Evolutionary conservation across 257 asterid species (phyloP), one percentile per base, ranked within the genome.

Genomic region (Fraxinus excelsior): DNA sequence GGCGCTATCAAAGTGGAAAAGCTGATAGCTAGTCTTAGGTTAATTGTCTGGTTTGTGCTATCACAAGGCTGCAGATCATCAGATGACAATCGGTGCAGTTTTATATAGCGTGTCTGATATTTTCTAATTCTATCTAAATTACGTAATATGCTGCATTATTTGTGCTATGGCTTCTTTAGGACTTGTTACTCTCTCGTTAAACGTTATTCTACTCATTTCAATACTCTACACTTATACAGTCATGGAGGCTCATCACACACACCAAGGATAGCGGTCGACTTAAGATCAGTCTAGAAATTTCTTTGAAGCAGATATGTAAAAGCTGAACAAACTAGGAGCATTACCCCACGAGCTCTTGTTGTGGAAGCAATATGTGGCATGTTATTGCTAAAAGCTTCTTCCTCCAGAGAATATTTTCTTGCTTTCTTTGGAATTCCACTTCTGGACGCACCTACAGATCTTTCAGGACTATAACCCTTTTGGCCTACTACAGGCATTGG

Each of bases 321-420:
- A 64, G 72, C 71, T 46, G 65, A 51, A 62, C 3, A 38, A 67
- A 49, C 9, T 21, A 76, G 42, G 44, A 65, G 34, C 71, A 9
- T 58, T 90, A 94, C 99, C 90, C 90, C 86, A n/a, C 98, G 96
- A 80, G 80, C 73, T 80, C 91, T 84, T 70, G 84, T 53, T 29
- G 78, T 37, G 21, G 88, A 78, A 78, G 87, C 70, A 75, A 81
- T 73, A 73, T 74, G 83, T 65, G 89, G 46, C 38, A 71, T n/a
- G 72, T 81, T 81, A 32, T 72, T 72, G 80, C 51, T 73, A 83
- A 93, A 87, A 76, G 72, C 78, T n/a, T 87, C 94, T 75, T 95
- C 99, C 78, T 90, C 99, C 82, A 95, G 60, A 68, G 99, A 95
- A 83, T 95, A 90, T 81, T 87, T 95, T 82, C 99, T 86, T 76